These are phyloP conservation scores for Phytophthora melonis DNA, from an alignment of 352 stramenopile genomes.

Conservation along the genomic window DNA sequence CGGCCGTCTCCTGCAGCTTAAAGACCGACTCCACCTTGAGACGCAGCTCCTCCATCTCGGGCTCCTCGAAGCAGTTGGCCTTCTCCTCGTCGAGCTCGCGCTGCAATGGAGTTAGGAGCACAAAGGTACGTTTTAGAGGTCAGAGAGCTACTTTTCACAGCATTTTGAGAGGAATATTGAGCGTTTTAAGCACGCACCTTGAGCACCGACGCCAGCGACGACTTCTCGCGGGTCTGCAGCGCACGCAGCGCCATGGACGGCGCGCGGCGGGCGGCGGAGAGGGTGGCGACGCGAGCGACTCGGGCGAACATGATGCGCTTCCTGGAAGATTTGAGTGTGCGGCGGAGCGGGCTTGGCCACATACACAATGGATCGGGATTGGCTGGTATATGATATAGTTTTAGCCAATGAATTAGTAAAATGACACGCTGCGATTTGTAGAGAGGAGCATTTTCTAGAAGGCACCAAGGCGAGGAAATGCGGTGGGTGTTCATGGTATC, in stretches of 20 bases:
- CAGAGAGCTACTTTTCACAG: not conserved
- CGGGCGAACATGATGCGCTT: conserved; percentile 53
- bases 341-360: conserved; percentile 27
- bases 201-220: conserved; percentile 30
- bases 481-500: no score
- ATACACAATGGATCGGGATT: conserved; percentile 33
- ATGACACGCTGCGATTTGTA: conserved; percentile 7
- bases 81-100: conserved; percentile 86
- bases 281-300: conserved; percentile 46
- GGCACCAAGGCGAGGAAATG: no score
- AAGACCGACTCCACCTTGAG: conserved; percentile 77
- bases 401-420: conserved; percentile 20
- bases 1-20: conserved; percentile 61
- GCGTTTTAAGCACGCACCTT: conserved; percentile 21
- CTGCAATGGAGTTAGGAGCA: conserved; percentile 32
- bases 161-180: not conserved
- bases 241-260: conserved; percentile 37
- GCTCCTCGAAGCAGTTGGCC: conserved; percentile 83
- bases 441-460: not conserved
- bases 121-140: not conserved
- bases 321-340: conserved; percentile 35
- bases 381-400: conserved; percentile 7
- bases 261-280: conserved; percentile 39
- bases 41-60: conserved; percentile 77
- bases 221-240: conserved; percentile 69